Evolutionary conservation across 1,284 basidiomycete species (phyloP).

Genomic region (Sanghuangporus sanghuang): DNA sequence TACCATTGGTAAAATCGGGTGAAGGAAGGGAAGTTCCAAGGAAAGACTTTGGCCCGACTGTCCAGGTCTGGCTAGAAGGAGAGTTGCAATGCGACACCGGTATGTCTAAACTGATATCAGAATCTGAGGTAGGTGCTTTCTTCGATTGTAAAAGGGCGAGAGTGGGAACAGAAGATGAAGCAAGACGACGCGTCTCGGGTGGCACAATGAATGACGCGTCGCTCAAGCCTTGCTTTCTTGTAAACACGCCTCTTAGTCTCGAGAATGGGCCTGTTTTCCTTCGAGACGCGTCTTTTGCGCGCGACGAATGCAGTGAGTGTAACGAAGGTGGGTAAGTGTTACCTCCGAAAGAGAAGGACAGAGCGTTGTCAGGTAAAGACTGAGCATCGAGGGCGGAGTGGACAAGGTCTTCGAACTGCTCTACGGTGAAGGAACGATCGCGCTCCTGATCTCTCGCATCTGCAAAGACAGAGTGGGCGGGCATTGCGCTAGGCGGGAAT

Average conservation of each 20-base stretch:
- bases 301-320: background rate
- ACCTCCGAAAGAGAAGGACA: constrained; percentile 10
- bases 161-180: constrained; percentile 13
- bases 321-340: background rate
- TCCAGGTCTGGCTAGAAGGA: background rate
- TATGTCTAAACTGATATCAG: background rate
- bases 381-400: constrained; percentile 15
- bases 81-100: background rate
- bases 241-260: constrained; percentile 7
- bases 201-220: constrained; percentile 2
- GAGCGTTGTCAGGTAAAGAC: constrained; percentile 12
- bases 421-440: constrained; percentile 10
- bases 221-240: background rate
- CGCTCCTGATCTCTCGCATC: background rate
- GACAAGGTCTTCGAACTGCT: constrained; percentile 16
- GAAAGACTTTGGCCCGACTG: background rate
- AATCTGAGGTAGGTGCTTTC: background rate
- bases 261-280: background rate
- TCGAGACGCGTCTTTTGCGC: background rate
- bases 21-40: background rate
- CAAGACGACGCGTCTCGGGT: constrained; percentile 6
- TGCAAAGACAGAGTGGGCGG: background rate
- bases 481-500: constrained; percentile 3
- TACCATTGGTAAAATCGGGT: background rate
- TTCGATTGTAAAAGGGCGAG: background rate